Evolutionary conservation across 345 rosid species (phyloP), one percentile per base, ranked within the genome.

Genomic region (Syzygium aromaticum): DNA sequence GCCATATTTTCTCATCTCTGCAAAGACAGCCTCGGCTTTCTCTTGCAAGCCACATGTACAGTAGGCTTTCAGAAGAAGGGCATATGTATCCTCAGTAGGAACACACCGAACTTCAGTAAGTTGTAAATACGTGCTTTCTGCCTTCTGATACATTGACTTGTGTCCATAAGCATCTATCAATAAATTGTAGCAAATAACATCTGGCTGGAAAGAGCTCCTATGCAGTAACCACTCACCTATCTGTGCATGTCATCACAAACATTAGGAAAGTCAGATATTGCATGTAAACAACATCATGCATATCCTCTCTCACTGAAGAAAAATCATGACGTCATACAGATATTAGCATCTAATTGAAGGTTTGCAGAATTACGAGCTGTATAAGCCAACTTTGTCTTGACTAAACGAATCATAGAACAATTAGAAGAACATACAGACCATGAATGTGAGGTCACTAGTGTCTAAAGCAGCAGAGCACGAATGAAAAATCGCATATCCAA

Each of bases 81-180:
- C 98, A 67, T 96, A 97, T 73, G 99, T 97, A 84, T 96, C 96
- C 89, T 97, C 98, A 0, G 97, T 97, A 63, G 98, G 99, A 64
- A 95, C 89, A 51, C 98, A 96, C 82, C 92, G 94, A 22, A 97
- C 93, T 86, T 95, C 96, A 84, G 93, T 90, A 91, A 97, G 98
- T 73, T 94, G 94, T 84, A 96, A 91, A 89, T 96, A 97, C 15
- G 90, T 89, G 28, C 90, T 89, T 89, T 97, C 98, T 0, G 97
- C 97, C 88, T 96, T 94, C 90, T 93, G 91, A 90, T 89, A 87
- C 54, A 86, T 91, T n/a, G 93, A 91, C 86, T 94, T 94, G 86
- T 90, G 95, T 67, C 98, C 98, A n/a, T 95, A 96, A 40, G 97
- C 95, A 88, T 97, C 99, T 87, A 97, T 94, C 78, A 97, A 95